These are phyloP conservation scores for Fusarium xyrophilum DNA, from an alignment of 2,329 filamentous ascomycete species.

Conservation along the genomic window DNA sequence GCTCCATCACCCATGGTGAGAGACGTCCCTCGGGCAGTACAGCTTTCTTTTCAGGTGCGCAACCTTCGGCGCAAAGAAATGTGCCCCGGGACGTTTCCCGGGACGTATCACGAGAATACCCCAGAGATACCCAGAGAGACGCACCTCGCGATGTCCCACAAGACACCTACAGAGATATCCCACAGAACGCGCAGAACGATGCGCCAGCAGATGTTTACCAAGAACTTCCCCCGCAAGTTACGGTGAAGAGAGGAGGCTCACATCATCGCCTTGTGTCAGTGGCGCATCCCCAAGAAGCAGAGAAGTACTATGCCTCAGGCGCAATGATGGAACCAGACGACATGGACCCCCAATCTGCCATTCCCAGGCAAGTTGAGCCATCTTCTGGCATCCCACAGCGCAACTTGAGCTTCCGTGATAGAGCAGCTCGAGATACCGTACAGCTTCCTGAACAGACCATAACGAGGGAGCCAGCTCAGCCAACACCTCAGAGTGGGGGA, in stretches of 20 bases:
- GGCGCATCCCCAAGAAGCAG: conserved; percentile 33
- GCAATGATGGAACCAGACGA: conserved; percentile 34
- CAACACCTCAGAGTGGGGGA: conserved; percentile 43
- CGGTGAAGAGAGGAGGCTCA: conserved; percentile 30
- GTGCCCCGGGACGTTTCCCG: conserved; percentile 3
- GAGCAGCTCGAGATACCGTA: conserved; percentile 56
- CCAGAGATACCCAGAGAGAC: conserved; percentile 23
- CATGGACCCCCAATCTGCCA: conserved; percentile 36
- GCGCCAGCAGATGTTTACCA: conserved; percentile 24
- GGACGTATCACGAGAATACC: conserved; percentile 4
- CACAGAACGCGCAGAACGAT: conserved; percentile 20
- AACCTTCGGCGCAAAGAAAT: conserved; percentile 23
- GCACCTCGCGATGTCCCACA: conserved; percentile 9
- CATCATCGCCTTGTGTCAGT: conserved; percentile 31
- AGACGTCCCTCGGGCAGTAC: conserved; percentile 22
- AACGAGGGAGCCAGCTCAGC: conserved; percentile 38
- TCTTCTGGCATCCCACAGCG: conserved; percentile 55
- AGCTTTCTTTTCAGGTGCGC: conserved; percentile 22
- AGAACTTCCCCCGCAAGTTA: conserved; percentile 21
- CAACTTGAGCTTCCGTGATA: conserved; percentile 67
- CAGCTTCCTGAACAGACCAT: conserved; percentile 44
- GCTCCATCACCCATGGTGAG: conserved; percentile 24
- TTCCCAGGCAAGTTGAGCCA: conserved; percentile 55
- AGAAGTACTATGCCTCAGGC: conserved; percentile 30
- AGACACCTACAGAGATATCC: conserved; percentile 15